A percentile compares a stretch with the other conserved stretches of the same genome.
These are phyloP conservation scores for Beta vulgaris DNA, from an alignment of 148 eudicot genomes.

Conservation along the genomic window DNA sequence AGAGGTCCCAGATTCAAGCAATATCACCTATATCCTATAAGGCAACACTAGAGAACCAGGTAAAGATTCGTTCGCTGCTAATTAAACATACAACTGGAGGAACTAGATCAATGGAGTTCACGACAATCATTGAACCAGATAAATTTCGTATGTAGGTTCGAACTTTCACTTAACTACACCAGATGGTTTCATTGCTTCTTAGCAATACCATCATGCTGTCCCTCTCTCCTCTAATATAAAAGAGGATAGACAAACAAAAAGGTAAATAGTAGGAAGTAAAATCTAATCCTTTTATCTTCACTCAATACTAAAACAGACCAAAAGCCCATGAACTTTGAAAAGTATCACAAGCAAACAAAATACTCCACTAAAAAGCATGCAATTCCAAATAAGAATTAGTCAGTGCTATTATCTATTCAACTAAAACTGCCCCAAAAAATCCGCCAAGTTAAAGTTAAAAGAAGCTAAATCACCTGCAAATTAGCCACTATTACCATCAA, in stretches of 20 bases:
- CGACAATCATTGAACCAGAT: neutral
- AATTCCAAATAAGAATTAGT: conserved; percentile 4
- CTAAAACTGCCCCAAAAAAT: conserved; percentile 21
- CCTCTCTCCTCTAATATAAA: neutral
- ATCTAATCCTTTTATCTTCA: conserved; percentile 19
- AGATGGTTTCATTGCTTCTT: conserved; percentile 8
- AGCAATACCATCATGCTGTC: neutral
- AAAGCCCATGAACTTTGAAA: conserved; percentile 17
- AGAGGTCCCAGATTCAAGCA: conserved; percentile 9
- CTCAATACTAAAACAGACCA: conserved; percentile 12
- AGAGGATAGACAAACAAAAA: neutral
- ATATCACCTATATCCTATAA: neutral
- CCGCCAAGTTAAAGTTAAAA: conserved; percentile 4
- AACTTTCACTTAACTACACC: conserved; percentile 1
- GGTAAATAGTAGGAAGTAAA: conserved; percentile 1
- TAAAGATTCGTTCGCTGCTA: neutral
- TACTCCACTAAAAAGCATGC: neutral
- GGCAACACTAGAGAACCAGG: neutral
- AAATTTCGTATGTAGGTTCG: conserved; percentile 12
- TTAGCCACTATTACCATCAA: conserved; percentile 15
- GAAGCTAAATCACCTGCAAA: neutral
- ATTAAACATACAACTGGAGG: neutral
- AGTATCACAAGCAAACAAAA: conserved; percentile 24
- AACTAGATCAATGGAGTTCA: neutral
- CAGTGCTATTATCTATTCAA: conserved; percentile 20